These are phyloP conservation scores for Antarctomyces pellizariae DNA, from an alignment of 495 filamentous ascomycete species.

Conservation along the genomic window DNA sequence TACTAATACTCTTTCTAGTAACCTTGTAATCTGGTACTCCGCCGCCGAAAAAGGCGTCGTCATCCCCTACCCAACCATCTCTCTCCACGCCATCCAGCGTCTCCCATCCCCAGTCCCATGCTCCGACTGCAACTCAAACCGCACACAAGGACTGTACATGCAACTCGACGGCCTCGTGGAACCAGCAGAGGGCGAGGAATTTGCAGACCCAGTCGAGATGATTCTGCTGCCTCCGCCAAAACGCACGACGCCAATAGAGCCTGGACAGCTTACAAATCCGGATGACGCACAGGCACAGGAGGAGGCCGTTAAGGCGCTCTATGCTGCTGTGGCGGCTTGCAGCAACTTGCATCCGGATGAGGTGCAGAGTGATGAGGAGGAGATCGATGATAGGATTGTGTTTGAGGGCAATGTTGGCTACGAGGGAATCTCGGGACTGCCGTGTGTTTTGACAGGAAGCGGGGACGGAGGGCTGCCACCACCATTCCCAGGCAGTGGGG, in stretches of 20 bases:
- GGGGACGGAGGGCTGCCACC: slow-evolving; percentile 37
- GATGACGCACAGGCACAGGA: slow-evolving; percentile 13
- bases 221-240: slow-evolving; percentile 38
- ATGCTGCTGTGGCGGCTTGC: slow-evolving; percentile 60
- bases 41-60: slow-evolving; percentile 35
- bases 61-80: slow-evolving; percentile 74
- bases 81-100: slow-evolving; percentile 67
- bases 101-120: slow-evolving; percentile 17
- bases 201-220: slow-evolving; percentile 43
- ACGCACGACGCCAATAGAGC: slow-evolving; percentile 3
- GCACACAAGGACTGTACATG: slow-evolving; percentile 51
- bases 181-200: slow-evolving; percentile 35
- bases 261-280: slow-evolving; percentile 11
- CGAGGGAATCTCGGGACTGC: slow-evolving; percentile 21
- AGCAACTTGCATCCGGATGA: slow-evolving; percentile 80
- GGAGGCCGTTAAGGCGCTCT: slow-evolving; percentile 28
- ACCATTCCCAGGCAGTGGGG: slow-evolving; percentile 60
- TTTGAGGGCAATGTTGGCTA: slow-evolving; percentile 30
- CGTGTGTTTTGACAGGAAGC: slow-evolving; percentile 19
- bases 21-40: slow-evolving; percentile 48
- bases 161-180: slow-evolving; percentile 41
- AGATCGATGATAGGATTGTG: slow-evolving; percentile 27
- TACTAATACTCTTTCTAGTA: slow-evolving; percentile 22
- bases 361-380: slow-evolving; percentile 24
- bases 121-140: slow-evolving; percentile 16